These are phyloP conservation scores for Micromonas commoda DNA, from an alignment of 139 green algal species.

Conservation along the genomic window DNA sequence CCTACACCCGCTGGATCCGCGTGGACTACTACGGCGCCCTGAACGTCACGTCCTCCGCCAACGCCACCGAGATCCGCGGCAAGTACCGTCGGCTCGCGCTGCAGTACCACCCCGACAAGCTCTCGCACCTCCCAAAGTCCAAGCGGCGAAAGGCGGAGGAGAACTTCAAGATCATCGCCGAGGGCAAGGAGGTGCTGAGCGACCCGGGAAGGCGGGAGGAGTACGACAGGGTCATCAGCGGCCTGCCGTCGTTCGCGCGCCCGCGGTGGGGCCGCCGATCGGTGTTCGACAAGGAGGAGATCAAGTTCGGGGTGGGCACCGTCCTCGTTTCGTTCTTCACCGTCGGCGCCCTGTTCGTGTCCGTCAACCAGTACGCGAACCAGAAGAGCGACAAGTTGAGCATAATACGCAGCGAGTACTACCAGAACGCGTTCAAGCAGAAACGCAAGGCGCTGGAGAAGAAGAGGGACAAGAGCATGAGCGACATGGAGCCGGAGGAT, in stretches of 20 bases:
- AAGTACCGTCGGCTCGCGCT: slow-evolving; percentile 13
- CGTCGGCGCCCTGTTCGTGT: not conserved
- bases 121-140: not conserved
- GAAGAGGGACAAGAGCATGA: not conserved
- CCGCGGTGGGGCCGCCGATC: not conserved
- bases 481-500: not conserved
- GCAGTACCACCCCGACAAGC: slow-evolving; percentile 14
- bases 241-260: not conserved
- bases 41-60: not conserved
- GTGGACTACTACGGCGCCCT: slow-evolving; percentile 1
- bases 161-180: not conserved
- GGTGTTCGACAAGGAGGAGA: not conserved
- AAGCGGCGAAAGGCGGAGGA: not conserved
- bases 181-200: not conserved
- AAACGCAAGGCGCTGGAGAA: not conserved
- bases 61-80: not conserved
- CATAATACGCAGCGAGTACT: not conserved
- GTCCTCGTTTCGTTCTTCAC: not conserved
- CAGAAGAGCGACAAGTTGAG: not conserved
- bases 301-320: not conserved
- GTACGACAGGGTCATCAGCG: not conserved
- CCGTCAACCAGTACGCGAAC: not conserved
- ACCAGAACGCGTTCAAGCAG: not conserved
- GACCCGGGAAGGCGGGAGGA: not conserved
- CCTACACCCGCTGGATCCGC: not conserved